Conservation (phyloP, 495 filamentous ascomycete species). For the Aspergillus asperescens region DNA sequence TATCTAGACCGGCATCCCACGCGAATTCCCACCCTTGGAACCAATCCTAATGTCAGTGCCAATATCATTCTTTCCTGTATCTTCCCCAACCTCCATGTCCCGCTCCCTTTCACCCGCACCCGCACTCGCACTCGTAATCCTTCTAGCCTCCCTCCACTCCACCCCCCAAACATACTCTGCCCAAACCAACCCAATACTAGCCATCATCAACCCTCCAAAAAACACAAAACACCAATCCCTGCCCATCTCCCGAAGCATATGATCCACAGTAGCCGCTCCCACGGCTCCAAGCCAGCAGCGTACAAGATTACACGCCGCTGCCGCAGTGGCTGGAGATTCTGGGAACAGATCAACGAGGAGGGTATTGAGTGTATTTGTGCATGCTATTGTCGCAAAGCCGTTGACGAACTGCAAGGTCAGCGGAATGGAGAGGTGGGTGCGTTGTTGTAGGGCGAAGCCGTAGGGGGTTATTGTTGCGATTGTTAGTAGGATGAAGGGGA, state of each 20-base stretch:
- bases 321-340: constrained; percentile 50
- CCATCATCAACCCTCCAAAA: constrained; percentile 28
- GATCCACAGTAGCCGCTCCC: constrained; percentile 52
- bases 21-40: not conserved
- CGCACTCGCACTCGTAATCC: not conserved
- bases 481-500: constrained; percentile 42
- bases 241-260: constrained; percentile 57
- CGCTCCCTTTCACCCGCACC: constrained; percentile 11
- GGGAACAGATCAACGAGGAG: constrained; percentile 61
- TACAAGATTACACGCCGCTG: constrained; percentile 63
- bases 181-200: constrained; percentile 26
- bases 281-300: constrained; percentile 60
- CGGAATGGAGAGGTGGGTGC: constrained; percentile 43
- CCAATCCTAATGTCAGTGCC: not conserved
- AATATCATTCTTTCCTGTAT: not conserved
- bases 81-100: not conserved
- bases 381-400: constrained; percentile 47
- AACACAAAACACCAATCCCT: constrained; percentile 60
- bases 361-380: constrained; percentile 35
- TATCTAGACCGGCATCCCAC: not conserved
- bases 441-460: constrained; percentile 52
- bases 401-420: constrained; percentile 53
- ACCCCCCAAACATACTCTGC: constrained; percentile 33
- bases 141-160: constrained; percentile 37
- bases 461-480: constrained; percentile 43